Evolutionary conservation across 1,284 basidiomycete species (phyloP), one percentile per base, ranked within the genome.

Genomic region (Cryptococcus sp.): DNA sequence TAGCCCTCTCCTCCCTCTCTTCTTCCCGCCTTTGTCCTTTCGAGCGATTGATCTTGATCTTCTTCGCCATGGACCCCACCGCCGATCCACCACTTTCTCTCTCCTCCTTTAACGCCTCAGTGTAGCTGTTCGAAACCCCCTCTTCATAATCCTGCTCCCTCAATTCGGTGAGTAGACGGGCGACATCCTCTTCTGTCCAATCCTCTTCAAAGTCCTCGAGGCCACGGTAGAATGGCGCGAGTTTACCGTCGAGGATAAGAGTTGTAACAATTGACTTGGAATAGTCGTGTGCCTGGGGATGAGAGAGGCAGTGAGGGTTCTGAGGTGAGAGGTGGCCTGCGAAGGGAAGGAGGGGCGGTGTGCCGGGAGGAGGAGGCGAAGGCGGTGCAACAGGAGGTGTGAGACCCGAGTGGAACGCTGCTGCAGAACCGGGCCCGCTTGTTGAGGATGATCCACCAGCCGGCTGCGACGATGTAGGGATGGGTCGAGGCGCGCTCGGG

Each of bases 171-270:
- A 80, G 61, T 8, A 61, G 59, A 22, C 60, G 55, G 11, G 89
- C 83, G 62, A 95, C 88, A 73, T 87, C 87, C 50, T 89, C 88
- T 69, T 89, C 87, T 63, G 89, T 86, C 89, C 91, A 94, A 55
- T 84, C 83, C 15, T 89, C 87, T 29, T 90, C 87, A 72, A 90
- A 97, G 64, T 98, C 95, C 70, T 98, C 93, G 29, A 96, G 82
- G 4, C 94, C 93, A 46, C 91, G 85, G 78, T 97, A 99, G 80
- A 98, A 98, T 0, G 96, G 96, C 0, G 93, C 92, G 25, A 99
- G 84, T 70, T 85, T 87, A 72, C 92, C 87, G 62, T 90, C 87
- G 68, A 89, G 81, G 77, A 99, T 94, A 72, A 92, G 84, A 73
- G 89, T 86, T 52, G 89, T 87, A 59, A 96, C 93, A 59, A 91